phyloP scores from a whole-genome alignment of 1,139 yeast genomes.

The Geotrichum fermentans region DNA sequence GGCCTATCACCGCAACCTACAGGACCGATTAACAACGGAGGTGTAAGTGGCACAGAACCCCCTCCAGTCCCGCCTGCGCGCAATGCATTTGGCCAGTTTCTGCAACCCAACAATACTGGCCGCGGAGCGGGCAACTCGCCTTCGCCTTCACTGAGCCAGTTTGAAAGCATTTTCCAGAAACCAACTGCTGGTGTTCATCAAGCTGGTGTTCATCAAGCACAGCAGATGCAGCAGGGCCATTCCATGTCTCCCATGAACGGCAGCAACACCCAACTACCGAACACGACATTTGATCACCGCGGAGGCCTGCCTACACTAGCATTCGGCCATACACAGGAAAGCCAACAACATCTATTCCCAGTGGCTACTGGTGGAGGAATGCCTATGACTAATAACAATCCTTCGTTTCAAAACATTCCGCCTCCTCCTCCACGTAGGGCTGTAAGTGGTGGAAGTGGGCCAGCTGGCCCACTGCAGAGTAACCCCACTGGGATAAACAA shows the following conservation, averaged over 20 bases:
- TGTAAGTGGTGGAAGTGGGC: constrained; percentile 9
- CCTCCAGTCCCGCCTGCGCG: constrained; percentile 11
- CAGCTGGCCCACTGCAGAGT: neutral
- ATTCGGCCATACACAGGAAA: too few relatives aligned
- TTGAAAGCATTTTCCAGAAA: constrained; percentile 13
- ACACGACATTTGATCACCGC: too few relatives aligned
- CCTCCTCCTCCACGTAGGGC: constrained; percentile 16
- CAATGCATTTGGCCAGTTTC: neutral
- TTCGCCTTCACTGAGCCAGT: constrained; percentile 14
- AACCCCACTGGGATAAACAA: neutral
- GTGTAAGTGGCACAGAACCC: constrained; percentile 5
- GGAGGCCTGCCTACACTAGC: too few relatives aligned
- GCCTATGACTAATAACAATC: neutral
- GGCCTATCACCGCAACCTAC: constrained; percentile 17
- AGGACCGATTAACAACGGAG: constrained; percentile 1
- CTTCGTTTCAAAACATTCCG: constrained; percentile 3
- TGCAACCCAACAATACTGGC: neutral
- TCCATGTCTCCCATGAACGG: too few relatives aligned
- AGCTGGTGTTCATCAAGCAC: too few relatives aligned
- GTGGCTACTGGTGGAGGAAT: neutral
- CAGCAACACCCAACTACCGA: too few relatives aligned
- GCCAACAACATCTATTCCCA: neutral
- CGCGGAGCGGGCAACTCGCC: neutral
- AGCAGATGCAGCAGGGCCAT: too few relatives aligned
- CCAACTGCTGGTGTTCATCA: neutral